Conservation (phyloP, 352 stramenopile genomes). For the Sclerospora graminicola region DNA sequence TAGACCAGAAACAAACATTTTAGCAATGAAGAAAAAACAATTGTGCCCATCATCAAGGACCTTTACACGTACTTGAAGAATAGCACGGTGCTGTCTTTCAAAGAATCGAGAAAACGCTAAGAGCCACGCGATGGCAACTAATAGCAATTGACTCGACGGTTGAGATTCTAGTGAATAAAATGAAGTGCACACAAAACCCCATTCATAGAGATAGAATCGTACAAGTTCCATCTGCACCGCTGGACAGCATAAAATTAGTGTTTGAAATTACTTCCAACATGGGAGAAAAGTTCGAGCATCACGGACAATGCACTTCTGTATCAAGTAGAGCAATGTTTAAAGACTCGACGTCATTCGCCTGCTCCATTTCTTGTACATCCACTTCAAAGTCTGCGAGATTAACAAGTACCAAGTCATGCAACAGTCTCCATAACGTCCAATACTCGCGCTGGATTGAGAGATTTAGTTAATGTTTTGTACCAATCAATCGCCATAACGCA, state of each 20-base stretch:
- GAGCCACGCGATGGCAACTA: slow-evolving; percentile 44
- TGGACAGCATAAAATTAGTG: slow-evolving; percentile 3
- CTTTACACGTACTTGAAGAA: slow-evolving; percentile 23
- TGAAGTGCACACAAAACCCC: slow-evolving; percentile 38
- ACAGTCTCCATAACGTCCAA: slow-evolving; percentile 35
- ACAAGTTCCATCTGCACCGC: slow-evolving; percentile 33
- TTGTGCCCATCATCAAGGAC: neutral
- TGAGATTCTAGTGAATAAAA: slow-evolving; percentile 25
- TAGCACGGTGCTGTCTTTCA: slow-evolving; percentile 28
- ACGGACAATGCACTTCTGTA: slow-evolving; percentile 15
- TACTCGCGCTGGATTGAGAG: slow-evolving; percentile 27
- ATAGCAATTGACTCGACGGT: slow-evolving; percentile 27
- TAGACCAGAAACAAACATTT: slow-evolving; percentile 3
- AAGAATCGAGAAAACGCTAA: slow-evolving; percentile 40
- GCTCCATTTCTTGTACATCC: slow-evolving; percentile 28
- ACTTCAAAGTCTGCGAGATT: slow-evolving; percentile 50
- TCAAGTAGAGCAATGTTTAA: slow-evolving; percentile 19
- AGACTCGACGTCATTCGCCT: slow-evolving; percentile 6
- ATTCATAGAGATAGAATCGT: slow-evolving; percentile 53
- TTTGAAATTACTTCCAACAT: no score
- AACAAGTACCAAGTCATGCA: slow-evolving; percentile 60
- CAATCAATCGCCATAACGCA: neutral
- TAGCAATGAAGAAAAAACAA: neutral
- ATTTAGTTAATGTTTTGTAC: neutral
- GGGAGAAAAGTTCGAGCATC: neutral